Evolutionary conservation across 768 basidiomycete genomes (phyloP).

Genomic region (Podaxis sp.): DNA sequence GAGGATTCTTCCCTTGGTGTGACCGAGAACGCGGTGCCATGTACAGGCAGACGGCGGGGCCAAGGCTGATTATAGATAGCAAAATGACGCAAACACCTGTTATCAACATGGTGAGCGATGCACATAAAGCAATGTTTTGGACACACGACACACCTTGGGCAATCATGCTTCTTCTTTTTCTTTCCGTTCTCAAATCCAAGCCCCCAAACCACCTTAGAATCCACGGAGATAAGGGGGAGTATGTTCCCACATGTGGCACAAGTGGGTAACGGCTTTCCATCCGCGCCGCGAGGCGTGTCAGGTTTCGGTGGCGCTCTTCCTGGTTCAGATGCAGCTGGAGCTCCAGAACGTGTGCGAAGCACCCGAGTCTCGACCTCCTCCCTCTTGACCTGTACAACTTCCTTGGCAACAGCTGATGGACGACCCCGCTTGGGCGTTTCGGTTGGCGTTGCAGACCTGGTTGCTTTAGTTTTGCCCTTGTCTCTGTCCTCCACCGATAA

Average conservation of each 20-base stretch:
- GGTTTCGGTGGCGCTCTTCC: conserved; percentile 30
- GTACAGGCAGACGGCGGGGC: conserved; percentile 62
- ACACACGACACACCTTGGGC: conserved; percentile 60
- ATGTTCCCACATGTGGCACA: conserved; percentile 72
- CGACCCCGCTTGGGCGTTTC: conserved; percentile 27
- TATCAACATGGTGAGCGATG: conserved; percentile 1
- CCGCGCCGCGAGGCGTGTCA: conserved; percentile 53
- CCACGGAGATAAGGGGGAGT: conserved; percentile 74
- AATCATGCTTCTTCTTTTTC: conserved; percentile 68
- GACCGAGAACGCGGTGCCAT: conserved; percentile 42
- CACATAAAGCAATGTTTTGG: not conserved
- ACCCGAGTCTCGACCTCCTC: conserved; percentile 54
- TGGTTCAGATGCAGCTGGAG: conserved; percentile 31
- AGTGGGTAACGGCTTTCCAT: conserved; percentile 68
- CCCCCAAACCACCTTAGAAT: conserved; percentile 76
- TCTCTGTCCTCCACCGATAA: conserved; percentile 21
- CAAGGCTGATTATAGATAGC: conserved; percentile 74
- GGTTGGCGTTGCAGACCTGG: conserved; percentile 25
- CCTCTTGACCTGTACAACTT: conserved; percentile 41
- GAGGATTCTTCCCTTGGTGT: conserved; percentile 54
- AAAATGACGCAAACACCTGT: conserved; percentile 76
- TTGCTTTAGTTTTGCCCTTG: conserved; percentile 42
- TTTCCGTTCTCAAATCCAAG: conserved; percentile 49
- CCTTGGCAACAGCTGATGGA: conserved; percentile 26
- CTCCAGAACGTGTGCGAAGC: conserved; percentile 48